Evolutionary conservation across 805 yeast species (phyloP).

Genomic region (Wickerhamomyces sydowiorum): DNA sequence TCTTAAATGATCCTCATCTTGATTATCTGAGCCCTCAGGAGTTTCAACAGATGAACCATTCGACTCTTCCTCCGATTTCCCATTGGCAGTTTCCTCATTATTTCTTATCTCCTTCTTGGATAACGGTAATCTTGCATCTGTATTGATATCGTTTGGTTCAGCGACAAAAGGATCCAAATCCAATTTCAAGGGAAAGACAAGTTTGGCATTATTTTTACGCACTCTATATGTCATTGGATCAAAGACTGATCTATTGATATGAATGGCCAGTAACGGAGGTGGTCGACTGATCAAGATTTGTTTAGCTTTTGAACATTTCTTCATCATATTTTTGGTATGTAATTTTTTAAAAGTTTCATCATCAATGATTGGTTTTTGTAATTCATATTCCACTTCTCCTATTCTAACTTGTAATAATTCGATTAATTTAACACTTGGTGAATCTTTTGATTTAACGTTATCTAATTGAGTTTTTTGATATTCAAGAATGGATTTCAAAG

Average conservation of each 20-base stretch:
- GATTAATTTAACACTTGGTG: slow-evolving; percentile 23
- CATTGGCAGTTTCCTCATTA: slow-evolving; percentile 9
- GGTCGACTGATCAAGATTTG: slow-evolving; percentile 77
- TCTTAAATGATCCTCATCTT: slow-evolving; percentile 6
- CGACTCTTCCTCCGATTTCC: neutral
- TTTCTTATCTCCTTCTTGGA: slow-evolving; percentile 34
- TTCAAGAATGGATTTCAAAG: slow-evolving; percentile 55
- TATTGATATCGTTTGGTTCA: slow-evolving; percentile 60
- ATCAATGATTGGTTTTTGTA: slow-evolving; percentile 62
- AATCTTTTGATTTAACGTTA: slow-evolving; percentile 18
- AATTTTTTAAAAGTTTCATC: slow-evolving; percentile 74
- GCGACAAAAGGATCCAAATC: slow-evolving; percentile 69
- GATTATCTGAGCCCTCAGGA: slow-evolving; percentile 6
- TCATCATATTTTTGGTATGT: slow-evolving; percentile 68
- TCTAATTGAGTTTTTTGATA: slow-evolving; percentile 36
- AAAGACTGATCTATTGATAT: slow-evolving; percentile 89
- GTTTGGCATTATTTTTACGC: slow-evolving; percentile 77
- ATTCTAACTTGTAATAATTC: slow-evolving; percentile 39
- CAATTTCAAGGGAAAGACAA: slow-evolving; percentile 66
- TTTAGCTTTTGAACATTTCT: slow-evolving; percentile 75
- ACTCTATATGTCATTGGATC: slow-evolving; percentile 82
- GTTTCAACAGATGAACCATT: neutral
- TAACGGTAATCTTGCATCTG: slow-evolving; percentile 77
- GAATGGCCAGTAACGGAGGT: slow-evolving; percentile 78
- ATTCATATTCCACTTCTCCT: slow-evolving; percentile 42